Conservation (phyloP, 805 yeast species). For the Ogataea minuta region DNA sequence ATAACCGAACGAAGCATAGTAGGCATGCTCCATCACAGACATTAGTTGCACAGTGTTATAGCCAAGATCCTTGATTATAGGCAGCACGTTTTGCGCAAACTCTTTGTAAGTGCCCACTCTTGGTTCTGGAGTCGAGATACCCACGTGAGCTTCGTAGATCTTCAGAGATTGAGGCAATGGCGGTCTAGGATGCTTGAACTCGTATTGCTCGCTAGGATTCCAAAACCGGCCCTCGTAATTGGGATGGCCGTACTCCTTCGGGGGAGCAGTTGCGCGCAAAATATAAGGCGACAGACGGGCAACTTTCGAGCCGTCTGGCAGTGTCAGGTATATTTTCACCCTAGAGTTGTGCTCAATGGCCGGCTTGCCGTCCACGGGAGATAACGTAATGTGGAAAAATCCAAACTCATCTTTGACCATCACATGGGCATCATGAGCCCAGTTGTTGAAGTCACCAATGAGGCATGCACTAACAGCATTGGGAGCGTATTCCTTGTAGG, state of each 20-base stretch:
- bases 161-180: constrained; percentile 51
- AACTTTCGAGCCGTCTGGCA: constrained; percentile 65
- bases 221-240: constrained; percentile 87
- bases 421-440: constrained; percentile 61
- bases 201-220: constrained; percentile 66
- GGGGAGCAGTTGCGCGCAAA: constrained; percentile 74
- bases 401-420: constrained; percentile 68
- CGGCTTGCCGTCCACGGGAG: constrained; percentile 51
- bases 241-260: constrained; percentile 44
- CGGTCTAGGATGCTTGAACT: constrained; percentile 68
- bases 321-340: constrained; percentile 65
- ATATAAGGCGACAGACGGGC: constrained; percentile 92
- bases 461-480: constrained; percentile 71
- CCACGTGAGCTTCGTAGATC: constrained; percentile 94
- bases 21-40: constrained; percentile 99
- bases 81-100: constrained; percentile 75
- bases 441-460: constrained; percentile 90
- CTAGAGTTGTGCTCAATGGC: constrained; percentile 81
- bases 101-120: constrained; percentile 81
- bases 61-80: constrained; percentile 81
- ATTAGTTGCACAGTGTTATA: constrained; percentile 91
- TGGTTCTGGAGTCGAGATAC: constrained; percentile 90
- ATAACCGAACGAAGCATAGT: constrained; percentile 97
- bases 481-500: constrained; percentile 86
- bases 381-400: constrained; percentile 60